Base-by-base conservation (phyloP, 129 eudicot genomes). In the Arctium lappa region DNA sequence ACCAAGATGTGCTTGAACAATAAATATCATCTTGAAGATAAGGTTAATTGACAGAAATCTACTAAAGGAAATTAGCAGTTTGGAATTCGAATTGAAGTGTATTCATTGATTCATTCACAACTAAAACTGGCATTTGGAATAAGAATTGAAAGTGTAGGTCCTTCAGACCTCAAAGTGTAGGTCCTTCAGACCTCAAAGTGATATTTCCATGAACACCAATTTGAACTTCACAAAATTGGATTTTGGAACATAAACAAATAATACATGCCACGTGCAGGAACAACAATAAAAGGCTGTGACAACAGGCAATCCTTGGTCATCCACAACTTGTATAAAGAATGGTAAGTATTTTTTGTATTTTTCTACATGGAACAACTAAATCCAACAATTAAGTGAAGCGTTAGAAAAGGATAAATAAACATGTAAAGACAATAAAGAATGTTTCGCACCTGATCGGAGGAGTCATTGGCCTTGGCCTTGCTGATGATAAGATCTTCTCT, bases 401-500 rank as follows among this genome's bases (percentile, higher is more conserved):
- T 33, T 36, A 27, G 22, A 32, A 15, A 34, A 34, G 1, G n/a
- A 31, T 36, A 32, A 31, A 31, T 6, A 71, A 31, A 31, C 40
- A 71, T 34, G 56, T 11, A 50, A n/a, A 72, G 16, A 37, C 63
- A 22, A 3, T 72, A 33, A 2, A 42, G 4, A 38, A 53, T 1
- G 32, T 37, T 74, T 69, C n/a, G 8, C 5, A 92, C 95, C 97
- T 91, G 92, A 46, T 89, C 97, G 39, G 95, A 83, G 83, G 82
- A 74, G 74, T 90, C 86, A 63, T 76, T 85, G 71, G 88, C 85
- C 85, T 78, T 84, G 84, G 87, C 18, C 48, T 92, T 94, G 22
- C 82, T 83, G 77, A 94, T 86, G 27, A 91, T 82, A 12, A 94
- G 91, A 88, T 89, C 97, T 79, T 94, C 95, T 56, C 95, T 48